Evolutionary conservation across 495 filamentous ascomycete genomes (phyloP), one percentile per base, ranked within the genome.

Genomic region (Aspergillus ellipticus): DNA sequence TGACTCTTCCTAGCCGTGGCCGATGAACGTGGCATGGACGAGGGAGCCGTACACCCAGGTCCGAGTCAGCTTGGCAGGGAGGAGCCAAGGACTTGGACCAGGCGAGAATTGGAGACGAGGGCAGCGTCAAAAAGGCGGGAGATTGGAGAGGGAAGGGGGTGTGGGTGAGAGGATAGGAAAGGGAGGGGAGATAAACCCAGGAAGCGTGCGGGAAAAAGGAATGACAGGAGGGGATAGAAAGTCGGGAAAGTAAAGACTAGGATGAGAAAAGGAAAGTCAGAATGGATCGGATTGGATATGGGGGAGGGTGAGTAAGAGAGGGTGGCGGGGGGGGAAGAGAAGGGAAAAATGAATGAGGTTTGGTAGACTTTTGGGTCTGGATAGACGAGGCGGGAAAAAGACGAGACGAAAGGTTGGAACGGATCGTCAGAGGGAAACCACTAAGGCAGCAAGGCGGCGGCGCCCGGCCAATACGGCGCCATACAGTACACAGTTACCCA

Each of bases 11-110:
- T 74, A 70, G 72, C 69, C 81, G 87, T 87, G 74, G 82, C 74
- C 73, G 82, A 79, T 78, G 84, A 82, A 74, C 84, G 85, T 85
- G 87, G 85, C 89, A 91, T 90, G 70, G 72, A 74, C 72, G 65
- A 77, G 71, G 65, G 65, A 70, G 68, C 71, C 72, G 64, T 66
- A 71, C 67, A 72, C 67, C 74, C 70, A 74, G 72, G 73, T 74
- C 74, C 74, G 69, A 77, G 76, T 79, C 76, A 69, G 74, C 74
- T 79, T 79, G 77, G 77, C 78, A 71, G 66, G 66, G 72, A 62
- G 52, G 56, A 75, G 75, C 74, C 74, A 75, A 78, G 73, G 74
- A 78, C 75, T 75, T 65, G 74, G 73, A 78, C 75, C 75, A 76
- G 75, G 74, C 68, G 64, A 59, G 57, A 64, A 50, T 24, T 57